phyloP scores from a whole-genome alignment of 306 rosid species.

The Pachyrhizus erosus region DNA sequence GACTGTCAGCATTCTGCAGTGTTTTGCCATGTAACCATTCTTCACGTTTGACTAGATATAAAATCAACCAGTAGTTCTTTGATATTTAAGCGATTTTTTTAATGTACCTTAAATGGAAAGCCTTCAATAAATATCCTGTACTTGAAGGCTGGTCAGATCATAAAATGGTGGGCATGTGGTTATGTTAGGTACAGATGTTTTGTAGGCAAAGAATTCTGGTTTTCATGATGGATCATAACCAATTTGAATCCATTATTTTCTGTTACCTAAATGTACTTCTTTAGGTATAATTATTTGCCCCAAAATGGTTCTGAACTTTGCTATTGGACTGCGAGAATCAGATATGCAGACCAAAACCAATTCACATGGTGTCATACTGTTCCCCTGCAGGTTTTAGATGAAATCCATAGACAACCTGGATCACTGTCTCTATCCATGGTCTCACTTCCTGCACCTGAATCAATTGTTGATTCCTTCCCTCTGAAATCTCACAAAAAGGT shows the following conservation, averaged over 20 bases:
- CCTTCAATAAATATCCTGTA: neutral
- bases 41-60: neutral
- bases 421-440: constrained; percentile 84
- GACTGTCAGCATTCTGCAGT: neutral
- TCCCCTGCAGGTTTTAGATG: constrained; percentile 85
- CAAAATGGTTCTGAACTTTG: constrained; percentile 16
- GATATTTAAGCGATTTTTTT: constrained; percentile 6
- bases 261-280: too few species aligned
- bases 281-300: too few species aligned
- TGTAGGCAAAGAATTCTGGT: constrained; percentile 15
- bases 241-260: too few species aligned
- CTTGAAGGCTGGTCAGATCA: constrained; percentile 1
- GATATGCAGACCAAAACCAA: constrained; percentile 34
- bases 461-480: constrained; percentile 88
- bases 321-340: constrained; percentile 20
- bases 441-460: constrained; percentile 93
- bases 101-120: neutral
- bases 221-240: constrained; percentile 7
- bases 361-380: constrained; percentile 26
- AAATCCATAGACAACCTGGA: constrained; percentile 88
- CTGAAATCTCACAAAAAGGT: constrained; percentile 74
- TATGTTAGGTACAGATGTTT: constrained; percentile 27
- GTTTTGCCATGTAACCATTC: neutral
- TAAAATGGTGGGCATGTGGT: constrained; percentile 3
- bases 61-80: constrained; percentile 16